Conservation (phyloP, 73 alveolate species). For the Paramecium caudatum region DNA sequence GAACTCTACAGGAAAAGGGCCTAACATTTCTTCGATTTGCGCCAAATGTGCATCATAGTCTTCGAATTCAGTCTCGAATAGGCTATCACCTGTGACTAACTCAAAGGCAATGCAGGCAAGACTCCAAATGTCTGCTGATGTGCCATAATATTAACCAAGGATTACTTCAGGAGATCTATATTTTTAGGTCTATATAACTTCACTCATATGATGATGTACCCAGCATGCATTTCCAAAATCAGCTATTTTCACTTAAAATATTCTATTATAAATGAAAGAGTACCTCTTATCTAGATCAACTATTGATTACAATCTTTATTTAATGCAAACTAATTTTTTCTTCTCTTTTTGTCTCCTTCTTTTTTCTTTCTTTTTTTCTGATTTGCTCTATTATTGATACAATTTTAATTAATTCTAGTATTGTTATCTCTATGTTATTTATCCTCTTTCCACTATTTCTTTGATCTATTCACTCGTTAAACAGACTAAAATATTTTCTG, state of each 20-base stretch:
- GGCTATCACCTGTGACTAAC: conserved; percentile 48
- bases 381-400: neutral
- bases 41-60: conserved; percentile 10
- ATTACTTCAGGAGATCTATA: conserved; percentile 74
- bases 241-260: conserved; percentile 89
- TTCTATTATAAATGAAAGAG: neutral
- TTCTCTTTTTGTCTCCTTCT: conserved; percentile 17
- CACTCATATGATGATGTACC: conserved; percentile 79
- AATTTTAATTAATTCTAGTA: neutral
- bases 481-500: conserved; percentile 81
- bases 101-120: conserved; percentile 63
- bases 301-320: neutral
- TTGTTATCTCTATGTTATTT: conserved; percentile 28
- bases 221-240: conserved; percentile 76
- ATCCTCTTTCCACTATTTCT: conserved; percentile 78
- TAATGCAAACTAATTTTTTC: conserved; percentile 8
- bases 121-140: conserved; percentile 64
- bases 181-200: conserved; percentile 63
- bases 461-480: conserved; percentile 81
- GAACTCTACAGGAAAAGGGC: conserved; percentile 7
- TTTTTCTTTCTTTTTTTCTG: conserved; percentile 29
- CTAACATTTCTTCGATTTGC: neutral
- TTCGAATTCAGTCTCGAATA: neutral
- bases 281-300: conserved; percentile 21
- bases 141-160: neutral